These are phyloP conservation scores for Prunus kanzakura DNA, from an alignment of 306 rosid genomes.

Conservation along the genomic window DNA sequence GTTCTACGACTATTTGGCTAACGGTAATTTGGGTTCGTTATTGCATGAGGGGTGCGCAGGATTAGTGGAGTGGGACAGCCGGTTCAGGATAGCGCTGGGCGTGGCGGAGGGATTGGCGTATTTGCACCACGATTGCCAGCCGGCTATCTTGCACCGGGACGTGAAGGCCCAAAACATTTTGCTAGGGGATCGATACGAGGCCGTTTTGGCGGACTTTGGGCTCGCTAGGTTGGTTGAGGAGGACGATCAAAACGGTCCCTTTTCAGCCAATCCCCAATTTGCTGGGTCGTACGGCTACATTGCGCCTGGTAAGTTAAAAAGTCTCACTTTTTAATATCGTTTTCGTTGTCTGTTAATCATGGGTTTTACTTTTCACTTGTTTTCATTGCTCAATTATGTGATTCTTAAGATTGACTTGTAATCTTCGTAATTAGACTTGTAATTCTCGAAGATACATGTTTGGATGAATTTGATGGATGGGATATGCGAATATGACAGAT, in stretches of 20 bases:
- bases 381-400: not conserved
- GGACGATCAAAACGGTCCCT: conserved; percentile 47
- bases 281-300: conserved; percentile 96
- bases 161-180: conserved; percentile 76
- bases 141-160: conserved; percentile 93
- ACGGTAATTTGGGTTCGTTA: conserved; percentile 59
- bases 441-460: not conserved
- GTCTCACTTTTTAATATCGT: not conserved
- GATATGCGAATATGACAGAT: not conserved
- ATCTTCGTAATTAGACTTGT: not conserved
- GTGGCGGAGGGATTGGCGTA: conserved; percentile 88
- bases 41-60: conserved; percentile 72
- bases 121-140: conserved; percentile 85
- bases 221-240: conserved; percentile 70
- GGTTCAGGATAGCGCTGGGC: conserved; percentile 84
- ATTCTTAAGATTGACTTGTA: not conserved
- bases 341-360: not conserved
- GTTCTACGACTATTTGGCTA: conserved; percentile 63
- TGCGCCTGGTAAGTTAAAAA: conserved; percentile 67
- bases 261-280: conserved; percentile 64
- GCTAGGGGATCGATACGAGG: conserved; percentile 66
- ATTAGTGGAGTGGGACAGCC: conserved; percentile 75
- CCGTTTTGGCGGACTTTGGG: conserved; percentile 93
- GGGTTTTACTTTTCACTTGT: not conserved
- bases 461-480: not conserved